A percentile compares a stretch with the other conserved stretches of the same genome.
Evolutionary conservation across 2,329 filamentous ascomycete species (phyloP).

Genomic region (Ceratocystis ficicola): DNA sequence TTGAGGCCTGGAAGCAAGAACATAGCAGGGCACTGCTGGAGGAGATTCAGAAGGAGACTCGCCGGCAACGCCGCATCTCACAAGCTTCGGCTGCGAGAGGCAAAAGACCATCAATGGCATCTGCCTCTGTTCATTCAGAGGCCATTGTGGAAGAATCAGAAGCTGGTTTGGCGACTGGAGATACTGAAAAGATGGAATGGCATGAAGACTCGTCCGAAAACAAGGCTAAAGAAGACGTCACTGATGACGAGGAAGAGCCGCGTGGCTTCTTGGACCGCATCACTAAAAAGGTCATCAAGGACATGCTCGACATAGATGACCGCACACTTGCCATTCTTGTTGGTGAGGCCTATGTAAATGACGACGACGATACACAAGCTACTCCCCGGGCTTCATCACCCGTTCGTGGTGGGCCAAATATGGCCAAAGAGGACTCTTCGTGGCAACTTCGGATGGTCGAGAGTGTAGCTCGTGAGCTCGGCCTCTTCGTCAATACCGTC

Average conservation of each 20-base stretch:
- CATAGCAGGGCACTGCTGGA: slow-evolving; percentile 76
- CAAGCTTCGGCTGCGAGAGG: slow-evolving; percentile 35
- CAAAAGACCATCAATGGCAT: slow-evolving; percentile 9
- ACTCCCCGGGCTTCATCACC: slow-evolving; percentile 36
- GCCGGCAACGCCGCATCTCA: slow-evolving; percentile 49
- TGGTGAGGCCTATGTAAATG: slow-evolving; percentile 58
- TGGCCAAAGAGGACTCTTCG: slow-evolving; percentile 33
- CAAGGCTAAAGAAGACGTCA: slow-evolving; percentile 35
- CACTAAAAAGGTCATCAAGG: slow-evolving; percentile 73
- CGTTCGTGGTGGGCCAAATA: slow-evolving; percentile 27
- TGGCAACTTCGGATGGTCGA: slow-evolving; percentile 76
- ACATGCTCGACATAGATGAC: slow-evolving; percentile 86
- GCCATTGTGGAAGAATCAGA: slow-evolving; percentile 15
- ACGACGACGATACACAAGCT: slow-evolving; percentile 36
- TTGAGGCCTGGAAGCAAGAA: slow-evolving; percentile 85
- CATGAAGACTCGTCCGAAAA: slow-evolving; percentile 38
- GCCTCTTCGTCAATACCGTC: slow-evolving; percentile 67
- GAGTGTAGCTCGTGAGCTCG: slow-evolving; percentile 75
- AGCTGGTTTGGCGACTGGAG: slow-evolving; percentile 8
- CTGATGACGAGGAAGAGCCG: slow-evolving; percentile 34
- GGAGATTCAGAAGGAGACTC: slow-evolving; percentile 78
- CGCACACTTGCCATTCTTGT: slow-evolving; percentile 72
- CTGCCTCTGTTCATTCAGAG: slow-evolving; percentile 17
- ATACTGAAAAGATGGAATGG: slow-evolving; percentile 21
- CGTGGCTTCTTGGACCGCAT: slow-evolving; percentile 70